A percentile compares a stretch with the other conserved stretches of the same genome.
Conservation (phyloP, 352 stramenopile genomes). For the Pythium phragmitis region DNA sequence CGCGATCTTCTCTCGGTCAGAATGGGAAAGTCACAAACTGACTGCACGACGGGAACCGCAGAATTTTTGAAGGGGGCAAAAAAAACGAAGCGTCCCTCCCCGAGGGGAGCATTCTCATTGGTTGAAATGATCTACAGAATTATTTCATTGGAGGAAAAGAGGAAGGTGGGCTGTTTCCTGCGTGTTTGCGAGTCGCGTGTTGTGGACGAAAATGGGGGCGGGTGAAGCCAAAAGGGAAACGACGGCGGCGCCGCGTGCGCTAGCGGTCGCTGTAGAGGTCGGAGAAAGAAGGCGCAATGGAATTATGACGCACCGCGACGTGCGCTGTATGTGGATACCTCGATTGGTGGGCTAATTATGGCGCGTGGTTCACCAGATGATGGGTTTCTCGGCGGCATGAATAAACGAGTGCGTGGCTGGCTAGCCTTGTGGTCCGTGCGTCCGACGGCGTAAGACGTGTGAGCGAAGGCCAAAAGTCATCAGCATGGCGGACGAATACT, state of each 20-base stretch:
- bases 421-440: too few species aligned
- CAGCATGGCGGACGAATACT: constrained; percentile 45
- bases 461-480: neutral
- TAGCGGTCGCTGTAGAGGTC: neutral
- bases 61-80: too few species aligned
- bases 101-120: neutral
- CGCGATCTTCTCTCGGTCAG: neutral
- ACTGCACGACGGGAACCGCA: neutral
- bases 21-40: constrained; percentile 1
- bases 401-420: too few species aligned
- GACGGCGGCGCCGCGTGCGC: neutral
- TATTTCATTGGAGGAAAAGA: constrained; percentile 17
- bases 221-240: constrained; percentile 1
- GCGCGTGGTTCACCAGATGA: neutral
- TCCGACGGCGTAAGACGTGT: too few species aligned
- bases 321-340: neutral
- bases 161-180: too few species aligned
- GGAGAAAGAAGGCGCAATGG: neutral
- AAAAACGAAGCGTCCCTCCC: too few species aligned
- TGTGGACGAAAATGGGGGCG: neutral
- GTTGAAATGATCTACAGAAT: neutral
- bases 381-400: too few species aligned
- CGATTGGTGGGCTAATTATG: neutral
- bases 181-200: too few species aligned
- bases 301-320: neutral